Conservation (phyloP, 140 eudicot genomes). For the Anethum foeniculum region DNA sequence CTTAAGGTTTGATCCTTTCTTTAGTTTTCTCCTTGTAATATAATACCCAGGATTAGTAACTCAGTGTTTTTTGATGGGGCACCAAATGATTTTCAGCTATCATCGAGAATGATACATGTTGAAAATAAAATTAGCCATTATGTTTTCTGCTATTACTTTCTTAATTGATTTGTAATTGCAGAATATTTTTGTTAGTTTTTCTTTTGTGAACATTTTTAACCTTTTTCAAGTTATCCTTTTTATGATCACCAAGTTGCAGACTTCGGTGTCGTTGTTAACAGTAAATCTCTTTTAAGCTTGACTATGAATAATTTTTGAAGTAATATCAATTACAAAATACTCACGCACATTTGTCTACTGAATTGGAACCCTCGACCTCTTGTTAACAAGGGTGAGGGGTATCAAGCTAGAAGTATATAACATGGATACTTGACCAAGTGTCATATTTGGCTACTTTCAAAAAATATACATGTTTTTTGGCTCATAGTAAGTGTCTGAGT, state of each 20-base stretch:
- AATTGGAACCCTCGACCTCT: neutral
- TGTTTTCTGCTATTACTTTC: neutral
- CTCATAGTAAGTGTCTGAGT: neutral
- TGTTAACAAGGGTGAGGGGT: neutral
- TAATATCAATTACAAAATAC: neutral
- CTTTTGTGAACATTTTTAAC: neutral
- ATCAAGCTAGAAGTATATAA: neutral
- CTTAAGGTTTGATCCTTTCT: conserved; percentile 24
- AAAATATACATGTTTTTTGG: neutral
- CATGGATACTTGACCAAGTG: neutral
- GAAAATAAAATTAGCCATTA: neutral
- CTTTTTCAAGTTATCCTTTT: neutral
- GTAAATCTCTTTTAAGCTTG: neutral
- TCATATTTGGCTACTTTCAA: no score
- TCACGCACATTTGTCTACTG: neutral
- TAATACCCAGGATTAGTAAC: neutral
- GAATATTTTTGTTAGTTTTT: neutral
- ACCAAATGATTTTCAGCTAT: neutral
- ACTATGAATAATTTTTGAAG: neutral
- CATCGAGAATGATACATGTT: neutral
- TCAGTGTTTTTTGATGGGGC: neutral
- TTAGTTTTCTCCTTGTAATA: neutral
- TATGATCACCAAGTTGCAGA: neutral
- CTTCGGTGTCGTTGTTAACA: neutral
- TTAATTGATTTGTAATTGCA: neutral